Conservation (phyloP, 345 rosid genomes). For the Nephelium lappaceum region DNA sequence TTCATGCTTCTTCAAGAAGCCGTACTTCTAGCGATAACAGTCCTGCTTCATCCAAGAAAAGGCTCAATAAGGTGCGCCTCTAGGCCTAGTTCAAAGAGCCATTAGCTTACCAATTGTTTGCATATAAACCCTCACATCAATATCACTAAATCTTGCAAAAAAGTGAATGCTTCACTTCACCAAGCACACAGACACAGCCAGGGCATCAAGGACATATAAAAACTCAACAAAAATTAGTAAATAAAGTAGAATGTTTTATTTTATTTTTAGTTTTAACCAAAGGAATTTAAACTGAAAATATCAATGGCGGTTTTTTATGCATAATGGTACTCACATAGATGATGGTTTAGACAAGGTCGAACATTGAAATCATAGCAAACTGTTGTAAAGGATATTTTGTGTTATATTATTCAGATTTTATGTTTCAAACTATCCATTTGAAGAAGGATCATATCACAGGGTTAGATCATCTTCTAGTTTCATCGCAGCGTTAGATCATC, state of each 20-base stretch:
- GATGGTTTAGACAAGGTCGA: neutral
- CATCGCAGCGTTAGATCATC: too few species aligned
- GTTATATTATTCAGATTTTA: slow-evolving; percentile 5
- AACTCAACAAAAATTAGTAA: neutral
- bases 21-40: slow-evolving; percentile 29
- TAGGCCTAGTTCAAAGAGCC: slow-evolving; percentile 18
- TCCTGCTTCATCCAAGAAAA: slow-evolving; percentile 56
- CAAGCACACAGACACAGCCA: neutral
- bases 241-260: neutral
- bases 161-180: neutral
- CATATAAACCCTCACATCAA: neutral
- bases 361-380: neutral
- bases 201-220: neutral
- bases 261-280: neutral
- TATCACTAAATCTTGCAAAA: neutral
- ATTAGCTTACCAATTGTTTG: neutral
- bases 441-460: neutral
- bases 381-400: neutral
- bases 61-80: slow-evolving; percentile 60
- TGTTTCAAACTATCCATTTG: slow-evolving; percentile 1
- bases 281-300: neutral
- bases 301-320: neutral
- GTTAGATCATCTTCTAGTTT: neutral
- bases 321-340: neutral
- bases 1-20: slow-evolving; percentile 46